Conservation (phyloP, 1,139 yeast genomes). For the Hansenula sp. region DNA sequence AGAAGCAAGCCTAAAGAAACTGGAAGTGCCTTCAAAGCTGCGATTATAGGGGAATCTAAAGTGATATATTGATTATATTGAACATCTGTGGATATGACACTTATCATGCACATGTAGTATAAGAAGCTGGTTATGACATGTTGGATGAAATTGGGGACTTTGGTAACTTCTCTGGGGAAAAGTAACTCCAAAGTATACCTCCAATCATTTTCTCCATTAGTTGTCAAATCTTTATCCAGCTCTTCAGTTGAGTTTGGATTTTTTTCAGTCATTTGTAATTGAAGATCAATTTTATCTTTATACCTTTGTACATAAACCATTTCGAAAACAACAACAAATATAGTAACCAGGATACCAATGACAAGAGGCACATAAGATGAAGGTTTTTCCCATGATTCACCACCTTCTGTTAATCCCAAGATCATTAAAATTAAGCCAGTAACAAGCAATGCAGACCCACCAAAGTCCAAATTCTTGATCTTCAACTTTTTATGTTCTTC, state of each 20-base stretch:
- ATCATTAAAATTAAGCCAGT: constrained; percentile 27
- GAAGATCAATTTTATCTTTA: constrained; percentile 10
- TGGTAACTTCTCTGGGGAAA: constrained; percentile 19
- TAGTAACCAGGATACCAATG: constrained; percentile 14
- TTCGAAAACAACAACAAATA: constrained; percentile 14
- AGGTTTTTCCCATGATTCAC: constrained; percentile 29
- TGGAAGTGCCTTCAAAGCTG: constrained; percentile 25
- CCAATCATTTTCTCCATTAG: no score
- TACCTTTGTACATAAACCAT: constrained; percentile 8
- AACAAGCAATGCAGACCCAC: constrained; percentile 25
- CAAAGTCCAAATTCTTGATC: constrained; percentile 23
- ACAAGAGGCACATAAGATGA: constrained; percentile 25
- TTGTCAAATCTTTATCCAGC: no score
- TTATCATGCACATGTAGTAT: constrained; percentile 11
- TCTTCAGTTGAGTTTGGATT: no score
- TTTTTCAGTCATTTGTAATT: no score
- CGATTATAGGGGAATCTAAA: constrained; percentile 22
- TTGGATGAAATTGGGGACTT: constrained; percentile 17
- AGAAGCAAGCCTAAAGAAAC: constrained; percentile 9
- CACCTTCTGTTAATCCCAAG: constrained; percentile 34
- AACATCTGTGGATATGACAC: constrained; percentile 6
- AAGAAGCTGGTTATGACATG: constrained; percentile 11
- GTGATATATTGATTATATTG: constrained; percentile 18
- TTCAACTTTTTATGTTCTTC: constrained; percentile 15
- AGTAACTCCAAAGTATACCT: constrained; percentile 14